Conservation (phyloP, 371 early-diverging fungal species). For the Apophysomyces sp. region DNA sequence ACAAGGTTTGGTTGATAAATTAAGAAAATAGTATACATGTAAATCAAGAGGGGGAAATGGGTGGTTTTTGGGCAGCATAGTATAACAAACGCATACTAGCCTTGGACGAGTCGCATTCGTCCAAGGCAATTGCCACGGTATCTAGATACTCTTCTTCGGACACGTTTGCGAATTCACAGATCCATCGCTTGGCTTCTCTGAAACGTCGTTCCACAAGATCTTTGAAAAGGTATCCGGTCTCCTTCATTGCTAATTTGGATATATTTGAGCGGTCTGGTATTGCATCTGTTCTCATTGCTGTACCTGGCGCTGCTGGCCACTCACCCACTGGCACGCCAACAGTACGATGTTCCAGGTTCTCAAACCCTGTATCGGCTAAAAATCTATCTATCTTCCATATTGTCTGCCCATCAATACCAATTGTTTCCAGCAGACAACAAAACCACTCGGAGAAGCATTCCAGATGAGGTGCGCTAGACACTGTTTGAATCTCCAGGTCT, state of each 20-base stretch:
- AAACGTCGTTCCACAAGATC: conserved; percentile 17
- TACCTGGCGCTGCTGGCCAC: conserved; percentile 17
- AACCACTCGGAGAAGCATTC: neutral
- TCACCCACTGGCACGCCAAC: conserved; percentile 19
- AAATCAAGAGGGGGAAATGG: neutral
- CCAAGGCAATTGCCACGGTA: conserved; percentile 3
- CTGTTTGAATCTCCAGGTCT: neutral
- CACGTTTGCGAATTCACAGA: conserved; percentile 10
- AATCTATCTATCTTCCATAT: neutral
- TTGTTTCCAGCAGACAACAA: neutral
- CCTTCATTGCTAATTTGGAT: conserved; percentile 7
- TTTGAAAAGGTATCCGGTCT: conserved; percentile 20
- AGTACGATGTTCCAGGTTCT: neutral
- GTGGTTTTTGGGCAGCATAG: neutral
- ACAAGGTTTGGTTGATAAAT: too few species aligned
- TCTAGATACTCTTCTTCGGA: neutral
- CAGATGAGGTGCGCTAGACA: neutral
- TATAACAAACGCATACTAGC: neutral
- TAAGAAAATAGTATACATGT: neutral
- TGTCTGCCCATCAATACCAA: neutral
- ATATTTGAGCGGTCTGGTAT: too few species aligned
- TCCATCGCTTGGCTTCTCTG: conserved; percentile 12
- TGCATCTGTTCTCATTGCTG: too few species aligned
- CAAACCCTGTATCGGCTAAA: conserved; percentile 10
- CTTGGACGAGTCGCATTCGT: conserved; percentile 1